Percentiles rank a stretch among this genome's conserved stretches.
Evolutionary conservation across 2,329 filamentous ascomycete species (phyloP).

Genomic region (Aspergillus arachidicola): DNA sequence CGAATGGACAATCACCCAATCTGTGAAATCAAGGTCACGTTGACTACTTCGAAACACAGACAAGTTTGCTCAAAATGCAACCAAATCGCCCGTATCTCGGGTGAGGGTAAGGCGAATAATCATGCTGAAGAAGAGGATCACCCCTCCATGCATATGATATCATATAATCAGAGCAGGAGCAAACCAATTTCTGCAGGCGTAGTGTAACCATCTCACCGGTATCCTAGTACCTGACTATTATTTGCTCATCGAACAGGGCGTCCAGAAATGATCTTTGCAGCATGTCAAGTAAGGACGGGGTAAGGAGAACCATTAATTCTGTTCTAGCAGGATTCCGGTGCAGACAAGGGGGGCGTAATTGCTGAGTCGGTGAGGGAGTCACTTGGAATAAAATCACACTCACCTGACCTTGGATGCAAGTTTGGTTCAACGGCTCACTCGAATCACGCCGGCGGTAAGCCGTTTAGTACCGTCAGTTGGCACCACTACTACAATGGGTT

Average conservation of each 20-base stretch:
- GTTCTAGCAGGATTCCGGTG: neutral
- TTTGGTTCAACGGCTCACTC: neutral
- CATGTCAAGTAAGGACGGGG: neutral
- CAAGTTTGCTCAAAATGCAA: neutral
- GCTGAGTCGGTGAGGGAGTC: neutral
- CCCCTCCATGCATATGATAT: constrained; percentile 12
- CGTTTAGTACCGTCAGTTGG: too few species aligned
- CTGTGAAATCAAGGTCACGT: neutral
- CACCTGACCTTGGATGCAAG: neutral
- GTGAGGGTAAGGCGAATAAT: neutral
- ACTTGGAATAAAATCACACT: neutral
- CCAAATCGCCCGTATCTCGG: neutral
- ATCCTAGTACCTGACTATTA: neutral
- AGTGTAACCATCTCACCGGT: constrained; percentile 11
- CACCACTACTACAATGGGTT: neutral
- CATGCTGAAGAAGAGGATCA: neutral
- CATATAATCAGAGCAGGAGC: constrained; percentile 1
- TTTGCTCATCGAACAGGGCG: neutral
- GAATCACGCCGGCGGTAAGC: neutral
- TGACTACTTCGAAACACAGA: neutral
- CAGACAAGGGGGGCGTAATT: neutral
- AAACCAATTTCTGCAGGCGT: constrained; percentile 5
- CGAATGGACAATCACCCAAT: neutral
- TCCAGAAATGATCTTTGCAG: neutral
- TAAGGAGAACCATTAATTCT: too few species aligned